Percentiles rank a stretch among this genome's conserved stretches.
Conservation (phyloP, 1,139 yeast genomes). For the Candida sp. region DNA sequence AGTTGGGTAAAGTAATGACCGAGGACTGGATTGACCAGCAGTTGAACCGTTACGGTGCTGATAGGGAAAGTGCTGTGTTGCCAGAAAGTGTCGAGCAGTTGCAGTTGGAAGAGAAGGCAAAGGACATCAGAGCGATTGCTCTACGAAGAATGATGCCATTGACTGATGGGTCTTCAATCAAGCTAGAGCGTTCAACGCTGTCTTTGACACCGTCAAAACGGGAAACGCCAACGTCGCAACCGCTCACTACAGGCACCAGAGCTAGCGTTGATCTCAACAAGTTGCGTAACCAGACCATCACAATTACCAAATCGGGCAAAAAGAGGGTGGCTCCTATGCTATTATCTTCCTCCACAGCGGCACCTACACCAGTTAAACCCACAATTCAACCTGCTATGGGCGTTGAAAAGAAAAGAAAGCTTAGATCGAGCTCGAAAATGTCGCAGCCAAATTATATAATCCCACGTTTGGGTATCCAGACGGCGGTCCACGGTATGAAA, state of each 20-base stretch:
- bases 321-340: constrained; percentile 87
- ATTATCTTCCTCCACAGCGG: constrained; percentile 53
- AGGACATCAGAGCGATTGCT: constrained; percentile 11
- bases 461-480: constrained; percentile 52
- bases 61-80: constrained; percentile 78
- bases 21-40: constrained; percentile 68
- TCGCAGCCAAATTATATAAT: constrained; percentile 46
- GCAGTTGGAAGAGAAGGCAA: constrained; percentile 59
- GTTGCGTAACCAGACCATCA: constrained; percentile 28
- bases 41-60: constrained; percentile 86
- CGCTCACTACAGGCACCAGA: neutral
- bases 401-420: constrained; percentile 8
- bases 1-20: constrained; percentile 76
- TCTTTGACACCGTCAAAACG: constrained; percentile 4
- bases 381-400: constrained; percentile 3
- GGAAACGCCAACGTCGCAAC: constrained; percentile 6
- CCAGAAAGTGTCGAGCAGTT: constrained; percentile 90
- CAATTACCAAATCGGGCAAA: constrained; percentile 78
- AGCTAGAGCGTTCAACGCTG: constrained; percentile 4
- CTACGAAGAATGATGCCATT: constrained; percentile 13
- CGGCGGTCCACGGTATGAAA: constrained; percentile 51
- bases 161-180: neutral
- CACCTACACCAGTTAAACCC: constrained; percentile 4
- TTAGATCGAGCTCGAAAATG: constrained; percentile 24
- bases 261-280: constrained; percentile 12